Evolutionary conservation across 1,284 basidiomycete genomes (phyloP).

Genomic region (Ganoderma boninense): DNA sequence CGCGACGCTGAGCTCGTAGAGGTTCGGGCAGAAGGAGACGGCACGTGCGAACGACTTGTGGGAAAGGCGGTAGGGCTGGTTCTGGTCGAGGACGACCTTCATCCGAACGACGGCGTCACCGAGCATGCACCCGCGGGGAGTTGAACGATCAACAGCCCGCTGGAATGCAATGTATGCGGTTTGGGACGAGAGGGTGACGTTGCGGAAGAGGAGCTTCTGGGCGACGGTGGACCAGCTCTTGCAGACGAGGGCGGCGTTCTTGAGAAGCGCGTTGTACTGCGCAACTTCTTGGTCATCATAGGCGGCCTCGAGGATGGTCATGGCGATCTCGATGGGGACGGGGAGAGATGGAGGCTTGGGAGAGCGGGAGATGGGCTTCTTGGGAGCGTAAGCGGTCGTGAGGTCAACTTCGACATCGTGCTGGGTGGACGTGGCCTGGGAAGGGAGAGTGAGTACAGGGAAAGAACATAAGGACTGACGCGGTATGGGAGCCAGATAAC

Average conservation of each 20-base stretch:
- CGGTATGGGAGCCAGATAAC: neutral
- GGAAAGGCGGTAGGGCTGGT: conserved; percentile 65
- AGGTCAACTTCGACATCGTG: conserved; percentile 28
- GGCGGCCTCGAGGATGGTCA: conserved; percentile 66
- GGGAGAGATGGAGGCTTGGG: conserved; percentile 28
- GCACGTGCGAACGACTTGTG: conserved; percentile 64
- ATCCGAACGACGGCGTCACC: conserved; percentile 61
- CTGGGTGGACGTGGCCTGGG: conserved; percentile 19
- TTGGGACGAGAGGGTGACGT: conserved; percentile 60
- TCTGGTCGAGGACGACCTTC: conserved; percentile 67
- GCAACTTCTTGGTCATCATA: conserved; percentile 50
- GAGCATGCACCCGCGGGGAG: conserved; percentile 56
- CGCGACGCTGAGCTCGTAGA: conserved; percentile 62
- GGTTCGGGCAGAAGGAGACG: conserved; percentile 64
- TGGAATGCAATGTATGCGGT: conserved; percentile 62
- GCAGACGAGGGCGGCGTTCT: conserved; percentile 67
- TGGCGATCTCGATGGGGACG: conserved; percentile 69
- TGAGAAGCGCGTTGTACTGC: conserved; percentile 53
- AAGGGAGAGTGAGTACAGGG: neutral
- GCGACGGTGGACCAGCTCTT: conserved; percentile 66
- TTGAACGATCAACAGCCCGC: conserved; percentile 55
- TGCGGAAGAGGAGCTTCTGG: conserved; percentile 70
- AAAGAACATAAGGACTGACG: neutral
- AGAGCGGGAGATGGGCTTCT: conserved; percentile 25
- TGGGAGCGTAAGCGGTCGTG: conserved; percentile 35